Evolutionary conservation across 2,329 filamentous ascomycete species (phyloP), one percentile per base, ranked within the genome.

Genomic region (Teratosphaeria pseudoeucalypti): DNA sequence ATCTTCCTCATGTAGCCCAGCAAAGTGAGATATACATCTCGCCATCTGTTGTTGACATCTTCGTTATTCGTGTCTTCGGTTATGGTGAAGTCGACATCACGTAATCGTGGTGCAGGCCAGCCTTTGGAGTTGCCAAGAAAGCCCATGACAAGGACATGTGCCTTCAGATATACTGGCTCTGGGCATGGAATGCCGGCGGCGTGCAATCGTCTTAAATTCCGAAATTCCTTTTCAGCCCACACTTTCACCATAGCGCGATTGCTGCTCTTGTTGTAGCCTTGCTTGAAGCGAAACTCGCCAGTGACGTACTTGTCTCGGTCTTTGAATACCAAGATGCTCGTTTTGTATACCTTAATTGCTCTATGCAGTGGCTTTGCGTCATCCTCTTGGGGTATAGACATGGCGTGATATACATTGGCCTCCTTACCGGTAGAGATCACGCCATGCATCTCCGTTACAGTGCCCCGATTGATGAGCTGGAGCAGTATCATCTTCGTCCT

Each of bases 261-360:
- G 76, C 91, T 95, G 65, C 88, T 88, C 79, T 96, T 97, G 76
- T 92, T 94, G 72, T 92, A 94, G 56, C 92, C 92, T 62, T 85
- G 82, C 66, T 90, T 85, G 79, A 99, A 99, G 27, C 94, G 82
- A 76, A 92, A 91, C 76, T 99, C 94, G 65, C 94, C 94, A 0
- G 88, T 88, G 63, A 99, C 94, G 75, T 99, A 99, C 69, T 91
- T 88, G 75, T 96, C 92, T 60, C 94, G 84, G 76, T 99, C 94
- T 77, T 97, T 97, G 84, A 99, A 99, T 27, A 95, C 91, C 34
- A 99, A 79, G 64, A 99, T 99, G 58, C 89, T 89, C 7, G 94
- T 99, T 82, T 99, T 99, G 84, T 99, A 99, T 56, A 99, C 90
- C 77, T 99, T 99, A 79, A 97, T 91, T 12, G 94, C 94, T 55